Evolutionary conservation across 257 asterid species (phyloP).

Genomic region (Solanum infundibuliforme): DNA sequence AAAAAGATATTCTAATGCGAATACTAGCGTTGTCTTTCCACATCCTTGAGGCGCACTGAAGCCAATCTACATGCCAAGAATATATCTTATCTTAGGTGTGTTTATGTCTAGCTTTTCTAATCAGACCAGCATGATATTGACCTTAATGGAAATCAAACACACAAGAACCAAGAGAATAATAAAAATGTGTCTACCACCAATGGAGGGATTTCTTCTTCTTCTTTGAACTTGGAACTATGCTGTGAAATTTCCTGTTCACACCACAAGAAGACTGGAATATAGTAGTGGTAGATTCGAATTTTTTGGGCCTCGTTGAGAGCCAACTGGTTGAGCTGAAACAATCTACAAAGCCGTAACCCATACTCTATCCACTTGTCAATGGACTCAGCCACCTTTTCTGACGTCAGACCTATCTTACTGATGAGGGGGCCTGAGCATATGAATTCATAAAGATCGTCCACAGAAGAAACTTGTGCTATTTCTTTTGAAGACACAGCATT

Average conservation of each 20-base stretch:
- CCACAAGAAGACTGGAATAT: slow-evolving; percentile 93
- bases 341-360: slow-evolving; percentile 74
- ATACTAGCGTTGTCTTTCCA: slow-evolving; percentile 95
- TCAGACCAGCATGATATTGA: not conserved
- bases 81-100: not conserved
- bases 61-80: slow-evolving; percentile 64
- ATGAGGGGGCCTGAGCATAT: slow-evolving; percentile 76
- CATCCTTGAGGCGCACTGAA: slow-evolving; percentile 99
- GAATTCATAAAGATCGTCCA: slow-evolving; percentile 64
- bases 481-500: slow-evolving; percentile 27
- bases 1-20: slow-evolving; percentile 84
- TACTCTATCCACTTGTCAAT: slow-evolving; percentile 77
- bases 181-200: slow-evolving; percentile 51
- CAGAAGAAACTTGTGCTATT: slow-evolving; percentile 51
- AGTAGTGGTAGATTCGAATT: slow-evolving; percentile 78
- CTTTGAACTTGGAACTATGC: slow-evolving; percentile 52
- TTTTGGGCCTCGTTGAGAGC: slow-evolving; percentile 67
- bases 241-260: slow-evolving; percentile 70
- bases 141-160: not conserved
- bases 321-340: slow-evolving; percentile 70
- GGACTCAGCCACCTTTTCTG: slow-evolving; percentile 73
- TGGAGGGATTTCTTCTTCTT: slow-evolving; percentile 71
- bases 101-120: not conserved
- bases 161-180: not conserved
- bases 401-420: slow-evolving; percentile 44